Evolutionary conservation across 495 filamentous ascomycete genomes (phyloP).

Genomic region (Penicillium diatomitis): DNA sequence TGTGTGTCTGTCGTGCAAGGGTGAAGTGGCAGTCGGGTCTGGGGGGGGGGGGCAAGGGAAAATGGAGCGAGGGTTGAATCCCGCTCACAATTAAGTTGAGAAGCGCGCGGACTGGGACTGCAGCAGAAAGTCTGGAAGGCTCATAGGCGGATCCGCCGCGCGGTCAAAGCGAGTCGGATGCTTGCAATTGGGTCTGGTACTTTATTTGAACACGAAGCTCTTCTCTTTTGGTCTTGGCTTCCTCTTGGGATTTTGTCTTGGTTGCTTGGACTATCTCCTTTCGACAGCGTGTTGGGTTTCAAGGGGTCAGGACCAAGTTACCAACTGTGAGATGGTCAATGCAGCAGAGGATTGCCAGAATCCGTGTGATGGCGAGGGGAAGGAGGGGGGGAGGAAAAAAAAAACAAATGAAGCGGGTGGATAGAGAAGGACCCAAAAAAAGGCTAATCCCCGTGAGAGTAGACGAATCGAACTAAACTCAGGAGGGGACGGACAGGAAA

Average conservation of each 20-base stretch:
- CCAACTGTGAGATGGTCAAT: no score
- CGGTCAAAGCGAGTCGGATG: conserved; percentile 3
- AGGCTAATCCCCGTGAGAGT: no score
- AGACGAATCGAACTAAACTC: no score
- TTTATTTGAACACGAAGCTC: no score
- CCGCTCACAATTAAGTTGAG: conserved; percentile 16
- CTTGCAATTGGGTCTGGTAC: neutral
- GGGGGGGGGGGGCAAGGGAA: conserved; percentile 10
- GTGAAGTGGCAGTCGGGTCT: neutral
- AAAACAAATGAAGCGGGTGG: neutral
- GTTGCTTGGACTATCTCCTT: neutral
- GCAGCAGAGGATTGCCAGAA: conserved; percentile 9
- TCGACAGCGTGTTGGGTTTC: no score
- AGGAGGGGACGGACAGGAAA: neutral
- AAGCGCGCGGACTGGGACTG: conserved; percentile 9
- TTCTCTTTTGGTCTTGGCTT: neutral
- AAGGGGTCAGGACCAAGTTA: no score
- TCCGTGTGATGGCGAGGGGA: conserved; percentile 1
- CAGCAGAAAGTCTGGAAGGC: conserved; percentile 12
- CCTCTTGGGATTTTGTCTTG: neutral
- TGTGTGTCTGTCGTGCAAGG: neutral
- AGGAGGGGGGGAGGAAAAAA: neutral
- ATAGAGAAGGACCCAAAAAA: no score
- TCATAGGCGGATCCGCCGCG: conserved; percentile 17
- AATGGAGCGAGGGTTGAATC: conserved; percentile 5